Evolutionary conservation across 257 asterid species (phyloP).

Genomic region (Nyctanthes arbortristis): DNA sequence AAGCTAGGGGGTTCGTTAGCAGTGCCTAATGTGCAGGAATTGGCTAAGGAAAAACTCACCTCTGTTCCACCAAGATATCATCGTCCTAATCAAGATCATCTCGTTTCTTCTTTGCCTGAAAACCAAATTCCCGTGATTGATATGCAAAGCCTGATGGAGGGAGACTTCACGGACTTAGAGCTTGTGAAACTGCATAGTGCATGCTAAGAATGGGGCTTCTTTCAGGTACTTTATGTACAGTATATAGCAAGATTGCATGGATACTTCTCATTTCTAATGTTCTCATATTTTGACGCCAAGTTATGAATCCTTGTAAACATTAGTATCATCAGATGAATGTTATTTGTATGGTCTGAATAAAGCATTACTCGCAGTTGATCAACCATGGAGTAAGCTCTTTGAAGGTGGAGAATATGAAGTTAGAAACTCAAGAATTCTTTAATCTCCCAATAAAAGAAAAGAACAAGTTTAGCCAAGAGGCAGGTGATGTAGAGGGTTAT

Average conservation of each 20-base stretch:
- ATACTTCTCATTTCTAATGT: neutral
- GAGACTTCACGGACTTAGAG: constrained; percentile 29
- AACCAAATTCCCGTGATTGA: constrained; percentile 55
- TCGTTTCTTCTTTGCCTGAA: constrained; percentile 19
- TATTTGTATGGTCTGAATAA: neutral
- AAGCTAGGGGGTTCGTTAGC: constrained; percentile 37
- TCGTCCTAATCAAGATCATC: constrained; percentile 33
- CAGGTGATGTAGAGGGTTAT: constrained; percentile 45
- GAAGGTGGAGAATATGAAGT: constrained; percentile 37
- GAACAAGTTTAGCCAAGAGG: constrained; percentile 33
- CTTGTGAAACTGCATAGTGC: constrained; percentile 48
- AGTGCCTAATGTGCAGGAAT: constrained; percentile 62
- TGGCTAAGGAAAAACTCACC: constrained; percentile 37
- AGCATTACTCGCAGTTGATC: constrained; percentile 34
- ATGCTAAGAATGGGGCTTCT: constrained; percentile 60
- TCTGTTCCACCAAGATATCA: constrained; percentile 48
- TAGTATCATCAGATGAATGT: neutral
- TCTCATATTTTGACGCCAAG: neutral
- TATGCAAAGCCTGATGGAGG: constrained; percentile 28
- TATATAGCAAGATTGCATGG: neutral
- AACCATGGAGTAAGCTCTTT: constrained; percentile 53
- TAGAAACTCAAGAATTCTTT: constrained; percentile 45
- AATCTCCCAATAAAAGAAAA: constrained; percentile 54
- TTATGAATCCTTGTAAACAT: too few species aligned
- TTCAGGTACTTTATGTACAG: constrained; percentile 39